These are phyloP conservation scores for Macrophomina tecta DNA, from an alignment of 2,329 filamentous ascomycete species.

Conservation along the genomic window DNA sequence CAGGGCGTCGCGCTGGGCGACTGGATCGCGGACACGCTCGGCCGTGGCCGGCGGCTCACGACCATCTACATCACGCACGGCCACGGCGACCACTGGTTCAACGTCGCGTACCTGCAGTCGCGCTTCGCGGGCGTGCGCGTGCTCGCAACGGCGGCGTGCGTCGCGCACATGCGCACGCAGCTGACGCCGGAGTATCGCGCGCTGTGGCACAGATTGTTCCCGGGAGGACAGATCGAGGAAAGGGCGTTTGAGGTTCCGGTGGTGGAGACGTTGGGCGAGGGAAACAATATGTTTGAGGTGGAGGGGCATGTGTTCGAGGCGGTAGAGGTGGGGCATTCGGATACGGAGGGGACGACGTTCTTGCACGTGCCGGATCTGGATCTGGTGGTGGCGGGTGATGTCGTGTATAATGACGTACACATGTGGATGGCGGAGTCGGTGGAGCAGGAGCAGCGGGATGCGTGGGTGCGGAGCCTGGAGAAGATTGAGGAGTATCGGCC, in stretches of 20 bases:
- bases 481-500: conserved; percentile 41
- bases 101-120: conserved; percentile 36
- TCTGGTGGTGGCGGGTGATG: conserved; percentile 47
- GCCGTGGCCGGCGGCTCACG: conserved; percentile 36
- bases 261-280: conserved; percentile 26
- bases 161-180: conserved; percentile 36
- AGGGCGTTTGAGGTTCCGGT: neutral
- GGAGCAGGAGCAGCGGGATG: conserved; percentile 37
- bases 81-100: conserved; percentile 52
- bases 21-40: conserved; percentile 31
- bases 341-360: conserved; percentile 40
- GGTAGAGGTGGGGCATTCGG: conserved; percentile 32
- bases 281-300: conserved; percentile 32
- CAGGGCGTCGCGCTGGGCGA: neutral
- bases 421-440: conserved; percentile 45
- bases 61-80: conserved; percentile 52
- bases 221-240: no score
- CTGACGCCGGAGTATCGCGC: conserved; percentile 27
- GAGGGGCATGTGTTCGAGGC: conserved; percentile 34
- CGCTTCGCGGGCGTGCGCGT: conserved; percentile 38
- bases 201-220: no score
- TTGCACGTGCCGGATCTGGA: conserved; percentile 43
- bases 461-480: conserved; percentile 44
- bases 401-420: conserved; percentile 47
- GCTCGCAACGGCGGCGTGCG: conserved; percentile 34